These are phyloP conservation scores for Podaxis carcinomalis DNA, from an alignment of 768 basidiomycete genomes.

Conservation along the genomic window DNA sequence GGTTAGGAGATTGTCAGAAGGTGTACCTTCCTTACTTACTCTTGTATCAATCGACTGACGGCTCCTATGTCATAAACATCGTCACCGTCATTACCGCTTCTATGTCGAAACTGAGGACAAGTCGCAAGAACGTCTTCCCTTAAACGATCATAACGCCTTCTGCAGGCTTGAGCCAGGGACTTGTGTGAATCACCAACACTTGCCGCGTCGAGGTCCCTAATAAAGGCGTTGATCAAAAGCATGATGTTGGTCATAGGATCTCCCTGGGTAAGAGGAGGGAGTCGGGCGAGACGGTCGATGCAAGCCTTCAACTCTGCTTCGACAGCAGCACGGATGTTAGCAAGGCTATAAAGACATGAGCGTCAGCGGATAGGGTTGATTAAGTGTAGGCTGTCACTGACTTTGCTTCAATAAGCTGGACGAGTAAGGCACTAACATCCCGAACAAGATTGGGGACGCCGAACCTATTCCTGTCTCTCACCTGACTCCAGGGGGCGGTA, in stretches of 20 bases:
- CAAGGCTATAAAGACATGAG: slow-evolving; percentile 34
- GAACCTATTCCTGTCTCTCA: slow-evolving; percentile 43
- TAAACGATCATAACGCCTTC: not conserved
- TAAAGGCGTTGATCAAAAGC: slow-evolving; percentile 40
- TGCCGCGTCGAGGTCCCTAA: slow-evolving; percentile 20
- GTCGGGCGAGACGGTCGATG: slow-evolving; percentile 25
- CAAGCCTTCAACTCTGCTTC: slow-evolving; percentile 33
- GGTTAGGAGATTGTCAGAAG: not conserved
- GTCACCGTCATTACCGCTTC: not conserved
- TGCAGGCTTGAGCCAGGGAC: slow-evolving; percentile 7
- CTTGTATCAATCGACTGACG: slow-evolving; percentile 5
- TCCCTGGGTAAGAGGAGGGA: slow-evolving; percentile 40
- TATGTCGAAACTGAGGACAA: slow-evolving; percentile 5
- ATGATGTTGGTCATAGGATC: slow-evolving; percentile 42
- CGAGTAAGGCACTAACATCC: slow-evolving; percentile 48
- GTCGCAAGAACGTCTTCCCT: slow-evolving; percentile 2
- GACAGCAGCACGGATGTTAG: slow-evolving; percentile 36
- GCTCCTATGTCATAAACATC: not conserved
- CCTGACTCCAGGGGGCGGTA: slow-evolving; percentile 48
- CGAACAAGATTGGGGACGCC: slow-evolving; percentile 52
- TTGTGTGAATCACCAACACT: slow-evolving; percentile 10
- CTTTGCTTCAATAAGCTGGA: slow-evolving; percentile 49
- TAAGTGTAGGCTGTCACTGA: slow-evolving; percentile 24
- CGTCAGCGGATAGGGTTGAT: not conserved
- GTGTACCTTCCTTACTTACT: not conserved